Conservation (phyloP, 495 filamentous ascomycete genomes). For the Penicillium desertorum region DNA sequence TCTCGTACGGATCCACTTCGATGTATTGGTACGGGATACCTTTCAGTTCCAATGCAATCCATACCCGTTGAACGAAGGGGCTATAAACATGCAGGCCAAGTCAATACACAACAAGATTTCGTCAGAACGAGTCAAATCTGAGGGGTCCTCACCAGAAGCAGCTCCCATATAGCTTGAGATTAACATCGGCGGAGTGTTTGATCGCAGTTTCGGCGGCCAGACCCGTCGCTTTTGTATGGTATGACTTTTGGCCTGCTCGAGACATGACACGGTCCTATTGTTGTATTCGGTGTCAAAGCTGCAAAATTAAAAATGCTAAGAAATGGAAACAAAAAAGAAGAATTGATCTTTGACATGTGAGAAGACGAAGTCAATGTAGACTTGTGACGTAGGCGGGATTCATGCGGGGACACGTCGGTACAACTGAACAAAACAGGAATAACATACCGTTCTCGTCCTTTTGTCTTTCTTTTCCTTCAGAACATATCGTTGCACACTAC, state of each 20-base stretch:
- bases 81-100: constrained; percentile 26
- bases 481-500: constrained; percentile 67
- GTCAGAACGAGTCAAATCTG: background rate
- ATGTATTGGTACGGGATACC: constrained; percentile 84
- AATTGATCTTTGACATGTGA: background rate
- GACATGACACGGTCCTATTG: constrained; percentile 44
- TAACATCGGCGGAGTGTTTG: constrained; percentile 65
- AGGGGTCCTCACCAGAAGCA: constrained; percentile 78
- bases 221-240: constrained; percentile 82
- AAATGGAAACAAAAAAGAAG: background rate
- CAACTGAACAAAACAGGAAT: constrained; percentile 17
- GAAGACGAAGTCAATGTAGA: constrained; percentile 2
- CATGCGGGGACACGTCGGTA: constrained; percentile 20
- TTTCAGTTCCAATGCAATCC: constrained; percentile 92
- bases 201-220: constrained; percentile 70
- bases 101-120: constrained; percentile 11
- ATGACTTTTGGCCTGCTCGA: constrained; percentile 61
- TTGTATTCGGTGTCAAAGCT: constrained; percentile 9
- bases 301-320: background rate
- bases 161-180: constrained; percentile 81
- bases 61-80: constrained; percentile 89
- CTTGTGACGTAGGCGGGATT: constrained; percentile 24
- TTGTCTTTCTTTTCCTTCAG: constrained; percentile 66
- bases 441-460: constrained; percentile 64
- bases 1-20: constrained; percentile 85